phyloP scores from a whole-genome alignment of 2,329 filamentous ascomycete species.

The Apiospora arundinis region DNA sequence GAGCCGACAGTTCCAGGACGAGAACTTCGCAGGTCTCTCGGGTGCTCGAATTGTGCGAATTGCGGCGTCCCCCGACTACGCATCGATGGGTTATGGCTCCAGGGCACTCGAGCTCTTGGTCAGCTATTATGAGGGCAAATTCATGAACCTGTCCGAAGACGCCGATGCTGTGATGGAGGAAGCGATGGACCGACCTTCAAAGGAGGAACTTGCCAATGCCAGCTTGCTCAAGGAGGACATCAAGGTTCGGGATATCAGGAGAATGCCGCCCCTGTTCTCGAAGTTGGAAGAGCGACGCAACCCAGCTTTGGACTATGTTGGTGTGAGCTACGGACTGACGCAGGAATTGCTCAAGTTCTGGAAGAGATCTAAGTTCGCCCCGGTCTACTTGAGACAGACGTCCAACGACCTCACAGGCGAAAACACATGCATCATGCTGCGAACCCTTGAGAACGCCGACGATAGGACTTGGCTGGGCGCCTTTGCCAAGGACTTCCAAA shows the following conservation, averaged over 20 bases:
- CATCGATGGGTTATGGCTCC: conserved; percentile 90
- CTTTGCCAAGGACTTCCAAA: conserved; percentile 92
- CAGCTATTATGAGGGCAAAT: conserved; percentile 95
- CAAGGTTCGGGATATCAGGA: conserved; percentile 84
- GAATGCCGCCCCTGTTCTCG: conserved; percentile 92
- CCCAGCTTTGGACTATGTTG: conserved; percentile 85
- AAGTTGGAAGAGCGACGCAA: conserved; percentile 85
- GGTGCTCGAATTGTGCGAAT: conserved; percentile 93
- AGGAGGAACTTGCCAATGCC: conserved; percentile 78
- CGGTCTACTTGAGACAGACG: conserved; percentile 94
- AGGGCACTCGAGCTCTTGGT: conserved; percentile 85
- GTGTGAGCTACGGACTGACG: conserved; percentile 94
- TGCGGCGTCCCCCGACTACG: conserved; percentile 93
- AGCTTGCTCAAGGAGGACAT: conserved; percentile 86
- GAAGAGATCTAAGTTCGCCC: conserved; percentile 86
- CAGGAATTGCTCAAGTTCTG: conserved; percentile 91
- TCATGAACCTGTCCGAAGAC: conserved; percentile 81
- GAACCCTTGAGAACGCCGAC: conserved; percentile 71
- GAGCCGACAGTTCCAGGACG: conserved; percentile 97
- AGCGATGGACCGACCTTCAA: conserved; percentile 79
- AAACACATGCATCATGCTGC: conserved; percentile 97
- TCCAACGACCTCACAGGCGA: conserved; percentile 96
- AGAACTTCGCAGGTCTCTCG: conserved; percentile 92
- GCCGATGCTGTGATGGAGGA: conserved; percentile 60
- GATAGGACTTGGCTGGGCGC: conserved; percentile 87